Conservation (phyloP, 257 asterid genomes). For the Osmanthus fragrans region DNA sequence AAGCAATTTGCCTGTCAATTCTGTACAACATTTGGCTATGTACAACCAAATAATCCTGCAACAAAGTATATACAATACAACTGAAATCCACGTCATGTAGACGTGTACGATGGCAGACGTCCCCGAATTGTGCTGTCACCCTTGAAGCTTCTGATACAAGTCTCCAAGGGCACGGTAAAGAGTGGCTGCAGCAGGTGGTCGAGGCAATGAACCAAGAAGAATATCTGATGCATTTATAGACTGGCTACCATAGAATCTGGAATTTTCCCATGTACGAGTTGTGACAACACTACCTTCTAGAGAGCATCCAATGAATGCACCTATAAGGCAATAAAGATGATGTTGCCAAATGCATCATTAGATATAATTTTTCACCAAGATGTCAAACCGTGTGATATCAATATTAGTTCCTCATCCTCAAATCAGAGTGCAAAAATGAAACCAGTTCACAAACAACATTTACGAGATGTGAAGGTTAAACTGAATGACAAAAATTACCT, state of each 20-base stretch:
- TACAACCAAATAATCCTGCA: conserved; percentile 29
- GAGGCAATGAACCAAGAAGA: conserved; percentile 78
- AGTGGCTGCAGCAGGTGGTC: conserved; percentile 90
- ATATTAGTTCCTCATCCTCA: neutral
- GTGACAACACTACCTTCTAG: conserved; percentile 84
- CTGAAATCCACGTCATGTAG: neutral
- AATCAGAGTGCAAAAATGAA: neutral
- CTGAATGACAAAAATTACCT: conserved; percentile 47
- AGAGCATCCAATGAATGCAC: conserved; percentile 97
- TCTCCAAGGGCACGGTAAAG: conserved; percentile 78
- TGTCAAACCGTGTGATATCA: neutral
- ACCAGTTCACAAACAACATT: neutral
- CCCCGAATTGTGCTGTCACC: conserved; percentile 21
- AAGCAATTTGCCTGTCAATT: conserved; percentile 1
- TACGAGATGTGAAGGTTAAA: too few relatives aligned
- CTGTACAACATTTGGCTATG: conserved; percentile 28
- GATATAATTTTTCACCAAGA: neutral
- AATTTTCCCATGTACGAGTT: conserved; percentile 72
- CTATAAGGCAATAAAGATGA: conserved; percentile 35
- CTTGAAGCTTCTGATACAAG: conserved; percentile 54
- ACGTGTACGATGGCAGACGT: neutral
- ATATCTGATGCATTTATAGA: conserved; percentile 63
- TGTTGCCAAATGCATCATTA: neutral
- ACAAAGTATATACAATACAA: neutral
- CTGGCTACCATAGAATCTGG: conserved; percentile 86